Percentiles rank a stretch among this genome's conserved stretches.
These are phyloP conservation scores for Yarrowia sp. DNA, from an alignment of 805 yeast species.

Conservation along the genomic window DNA sequence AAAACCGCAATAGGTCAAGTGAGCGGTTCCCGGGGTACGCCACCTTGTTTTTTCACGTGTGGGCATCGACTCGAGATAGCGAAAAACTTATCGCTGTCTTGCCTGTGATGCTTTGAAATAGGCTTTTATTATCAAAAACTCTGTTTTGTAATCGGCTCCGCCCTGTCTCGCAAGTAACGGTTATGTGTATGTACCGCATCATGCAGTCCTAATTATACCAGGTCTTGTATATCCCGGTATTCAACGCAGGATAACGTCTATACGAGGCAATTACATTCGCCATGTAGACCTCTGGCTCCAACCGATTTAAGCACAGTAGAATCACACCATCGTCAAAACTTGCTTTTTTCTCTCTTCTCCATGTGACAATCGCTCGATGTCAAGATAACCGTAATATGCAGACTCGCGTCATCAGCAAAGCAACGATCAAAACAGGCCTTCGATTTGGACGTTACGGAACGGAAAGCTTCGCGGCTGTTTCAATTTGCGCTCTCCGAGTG, in stretches of 20 bases:
- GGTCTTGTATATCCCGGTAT: too few relatives aligned
- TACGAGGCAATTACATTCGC: too few relatives aligned
- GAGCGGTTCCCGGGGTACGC: too few relatives aligned
- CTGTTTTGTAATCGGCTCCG: background rate
- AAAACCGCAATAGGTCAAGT: background rate
- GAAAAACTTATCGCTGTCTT: background rate
- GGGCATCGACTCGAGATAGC: background rate
- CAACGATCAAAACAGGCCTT: too few relatives aligned
- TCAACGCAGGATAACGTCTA: too few relatives aligned
- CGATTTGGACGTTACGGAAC: too few relatives aligned
- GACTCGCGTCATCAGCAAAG: too few relatives aligned
- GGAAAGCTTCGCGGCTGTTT: too few relatives aligned
- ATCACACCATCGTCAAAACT: background rate
- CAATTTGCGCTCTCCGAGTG: too few relatives aligned
- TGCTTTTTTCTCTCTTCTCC: constrained; percentile 3
- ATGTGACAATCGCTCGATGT: constrained; percentile 3
- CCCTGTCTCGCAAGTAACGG: background rate
- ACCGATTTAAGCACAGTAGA: background rate
- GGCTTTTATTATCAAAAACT: background rate
- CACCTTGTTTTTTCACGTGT: background rate
- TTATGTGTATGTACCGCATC: background rate
- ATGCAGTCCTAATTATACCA: too few relatives aligned
- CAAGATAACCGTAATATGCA: too few relatives aligned
- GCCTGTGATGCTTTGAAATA: background rate
- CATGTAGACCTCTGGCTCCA: too few relatives aligned